Conservation (phyloP, 495 filamentous ascomycete genomes). For the Aspergillus heteromorphus region DNA sequence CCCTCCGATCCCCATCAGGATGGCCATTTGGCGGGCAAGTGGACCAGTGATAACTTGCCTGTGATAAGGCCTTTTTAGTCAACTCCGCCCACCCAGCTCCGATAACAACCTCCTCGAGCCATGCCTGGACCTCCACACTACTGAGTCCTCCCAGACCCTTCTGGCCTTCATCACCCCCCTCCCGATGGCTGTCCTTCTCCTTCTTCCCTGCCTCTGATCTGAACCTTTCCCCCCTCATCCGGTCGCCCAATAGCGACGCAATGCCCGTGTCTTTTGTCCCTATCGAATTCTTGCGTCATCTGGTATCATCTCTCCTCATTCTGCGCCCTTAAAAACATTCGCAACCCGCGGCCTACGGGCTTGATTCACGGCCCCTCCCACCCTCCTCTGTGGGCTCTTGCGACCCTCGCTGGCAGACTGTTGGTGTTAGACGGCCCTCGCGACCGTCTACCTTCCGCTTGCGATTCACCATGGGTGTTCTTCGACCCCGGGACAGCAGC, state of each 20-base stretch:
- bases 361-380: not conserved
- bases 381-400: not conserved
- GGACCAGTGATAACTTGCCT: slow-evolving; percentile 13
- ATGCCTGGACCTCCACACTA: not conserved
- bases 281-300: slow-evolving; percentile 18
- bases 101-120: not conserved
- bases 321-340: not conserved
- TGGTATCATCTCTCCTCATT: slow-evolving; percentile 6
- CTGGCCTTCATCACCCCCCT: not conserved
- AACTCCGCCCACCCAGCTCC: slow-evolving; percentile 4
- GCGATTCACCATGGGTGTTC: slow-evolving; percentile 27
- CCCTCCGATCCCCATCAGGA: not conserved
- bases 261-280: slow-evolving; percentile 12
- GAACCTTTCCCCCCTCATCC: slow-evolving; percentile 5
- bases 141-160: not conserved
- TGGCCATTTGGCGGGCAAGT: slow-evolving; percentile 8
- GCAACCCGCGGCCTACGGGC: not conserved
- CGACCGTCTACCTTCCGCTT: not conserved
- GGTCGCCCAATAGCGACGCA: slow-evolving; percentile 2
- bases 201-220: not conserved
- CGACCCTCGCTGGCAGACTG: not conserved
- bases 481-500: slow-evolving; percentile 33
- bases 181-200: not conserved
- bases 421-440: not conserved
- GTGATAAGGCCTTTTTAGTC: slow-evolving; percentile 24